Conservation (phyloP, 2,329 filamentous ascomycete species). For the Neopestalotiopsis sp. region DNA sequence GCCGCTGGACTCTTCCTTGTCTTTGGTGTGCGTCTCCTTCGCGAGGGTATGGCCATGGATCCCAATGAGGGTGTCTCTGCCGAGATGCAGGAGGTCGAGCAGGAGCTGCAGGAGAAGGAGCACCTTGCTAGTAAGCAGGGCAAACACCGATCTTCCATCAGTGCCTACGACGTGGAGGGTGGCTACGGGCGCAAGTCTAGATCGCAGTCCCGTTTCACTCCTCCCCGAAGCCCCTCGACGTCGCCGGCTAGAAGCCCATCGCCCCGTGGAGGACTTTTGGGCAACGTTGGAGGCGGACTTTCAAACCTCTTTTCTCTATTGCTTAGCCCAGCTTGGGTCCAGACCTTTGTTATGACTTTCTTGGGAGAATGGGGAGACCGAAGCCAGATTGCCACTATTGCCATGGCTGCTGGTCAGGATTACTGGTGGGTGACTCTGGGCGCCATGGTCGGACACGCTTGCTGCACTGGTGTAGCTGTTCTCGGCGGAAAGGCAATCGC, state of each 20-base stretch:
- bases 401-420: constrained; percentile 97
- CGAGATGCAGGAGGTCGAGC: constrained; percentile 96
- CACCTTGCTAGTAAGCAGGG: constrained; percentile 71
- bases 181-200: constrained; percentile 76
- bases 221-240: constrained; percentile 79
- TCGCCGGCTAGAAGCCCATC: constrained; percentile 69
- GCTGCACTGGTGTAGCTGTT: constrained; percentile 91
- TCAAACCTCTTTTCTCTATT: constrained; percentile 87
- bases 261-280: constrained; percentile 42
- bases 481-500: constrained; percentile 92
- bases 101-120: constrained; percentile 93
- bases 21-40: constrained; percentile 83
- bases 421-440: constrained; percentile 99
- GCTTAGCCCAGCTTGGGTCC: constrained; percentile 95
- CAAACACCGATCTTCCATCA: constrained; percentile 69
- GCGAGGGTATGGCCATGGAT: constrained; percentile 87
- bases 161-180: constrained; percentile 80
- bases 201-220: constrained; percentile 76
- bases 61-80: constrained; percentile 90
- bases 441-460: constrained; percentile 82
- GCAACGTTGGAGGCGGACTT: constrained; percentile 56
- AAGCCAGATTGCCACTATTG: constrained; percentile 97
- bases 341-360: constrained; percentile 99
- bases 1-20: constrained; percentile 86
- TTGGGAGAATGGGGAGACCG: constrained; percentile 97